phyloP scores from a whole-genome alignment of 78 protist genomes.

The Chrysochromulina tobinii region DNA sequence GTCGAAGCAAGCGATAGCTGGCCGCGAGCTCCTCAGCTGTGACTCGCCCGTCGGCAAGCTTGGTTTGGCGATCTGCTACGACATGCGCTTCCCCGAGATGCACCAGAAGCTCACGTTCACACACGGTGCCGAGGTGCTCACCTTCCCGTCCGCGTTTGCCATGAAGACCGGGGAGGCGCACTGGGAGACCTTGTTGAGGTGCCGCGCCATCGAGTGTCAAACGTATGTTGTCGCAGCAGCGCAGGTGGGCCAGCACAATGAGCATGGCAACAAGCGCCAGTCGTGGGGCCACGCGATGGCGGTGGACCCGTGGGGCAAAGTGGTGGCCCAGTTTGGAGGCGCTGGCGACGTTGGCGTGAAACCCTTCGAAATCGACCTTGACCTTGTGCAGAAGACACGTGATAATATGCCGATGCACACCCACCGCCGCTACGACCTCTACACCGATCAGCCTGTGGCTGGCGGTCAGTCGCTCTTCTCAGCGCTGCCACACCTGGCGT shows the following conservation, averaged over 20 bases:
- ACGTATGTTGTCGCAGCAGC: slow-evolving; percentile 47
- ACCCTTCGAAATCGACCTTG: neutral
- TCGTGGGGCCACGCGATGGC: slow-evolving; percentile 61
- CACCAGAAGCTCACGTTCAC: neutral
- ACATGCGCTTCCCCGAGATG: slow-evolving; percentile 72
- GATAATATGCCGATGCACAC: neutral
- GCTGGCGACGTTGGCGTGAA: neutral
- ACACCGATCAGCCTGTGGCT: neutral
- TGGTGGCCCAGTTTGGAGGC: neutral
- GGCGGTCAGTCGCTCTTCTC: no score
- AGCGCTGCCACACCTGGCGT: no score
- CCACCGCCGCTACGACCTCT: neutral
- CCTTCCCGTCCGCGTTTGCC: slow-evolving; percentile 67
- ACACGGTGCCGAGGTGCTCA: slow-evolving; percentile 31
- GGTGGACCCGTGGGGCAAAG: slow-evolving; percentile 14
- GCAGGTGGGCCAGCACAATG: slow-evolving; percentile 59
- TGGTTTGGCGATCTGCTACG: slow-evolving; percentile 64
- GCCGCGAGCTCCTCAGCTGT: neutral
- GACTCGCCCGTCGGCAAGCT: slow-evolving; percentile 39
- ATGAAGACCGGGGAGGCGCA: slow-evolving; percentile 64
- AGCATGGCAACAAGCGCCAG: slow-evolving; percentile 27
- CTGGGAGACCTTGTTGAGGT: slow-evolving; percentile 68
- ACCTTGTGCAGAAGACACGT: neutral
- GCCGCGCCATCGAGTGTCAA: slow-evolving; percentile 76
- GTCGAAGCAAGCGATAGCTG: slow-evolving; percentile 14